phyloP scores from a whole-genome alignment of 78 protist genomes.

The Dictyostelium purpureum region DNA sequence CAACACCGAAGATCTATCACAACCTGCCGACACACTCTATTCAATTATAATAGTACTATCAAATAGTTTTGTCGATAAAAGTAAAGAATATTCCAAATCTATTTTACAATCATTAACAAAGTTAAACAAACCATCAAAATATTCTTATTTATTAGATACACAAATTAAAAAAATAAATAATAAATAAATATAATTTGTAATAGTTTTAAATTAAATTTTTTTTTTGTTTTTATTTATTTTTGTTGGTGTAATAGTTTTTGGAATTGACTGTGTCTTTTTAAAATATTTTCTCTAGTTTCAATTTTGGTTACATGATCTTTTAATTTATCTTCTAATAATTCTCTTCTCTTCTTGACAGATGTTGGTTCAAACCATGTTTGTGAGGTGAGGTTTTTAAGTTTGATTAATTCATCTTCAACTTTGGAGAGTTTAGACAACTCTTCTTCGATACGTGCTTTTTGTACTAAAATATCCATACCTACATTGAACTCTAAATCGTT shows the following conservation, averaged over 20 bases:
- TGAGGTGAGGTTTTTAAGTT: slow-evolving; percentile 25
- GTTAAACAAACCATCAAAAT: no score
- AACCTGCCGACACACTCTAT: no score
- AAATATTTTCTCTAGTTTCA: slow-evolving; percentile 45
- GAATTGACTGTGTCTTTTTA: slow-evolving; percentile 19
- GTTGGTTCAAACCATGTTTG: slow-evolving; percentile 45
- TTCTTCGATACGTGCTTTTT: slow-evolving; percentile 73
- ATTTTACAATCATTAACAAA: no score
- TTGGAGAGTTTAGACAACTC: slow-evolving; percentile 22
- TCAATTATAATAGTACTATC: no score
- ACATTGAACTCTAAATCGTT: slow-evolving; percentile 68
- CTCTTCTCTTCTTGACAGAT: slow-evolving; percentile 29
- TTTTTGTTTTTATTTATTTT: no score
- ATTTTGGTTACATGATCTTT: slow-evolving; percentile 63
- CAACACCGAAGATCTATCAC: no score
- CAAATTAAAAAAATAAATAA: no score
- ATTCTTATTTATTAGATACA: no score
- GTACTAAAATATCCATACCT: slow-evolving; percentile 69
- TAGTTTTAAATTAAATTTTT: no score
- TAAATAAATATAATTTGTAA: no score
- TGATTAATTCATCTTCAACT: slow-evolving; percentile 67
- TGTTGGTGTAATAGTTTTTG: slow-evolving; percentile 26
- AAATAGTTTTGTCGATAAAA: no score
- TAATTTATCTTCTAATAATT: slow-evolving; percentile 48
- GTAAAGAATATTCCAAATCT: no score